Evolutionary conservation across 2,329 filamentous ascomycete species (phyloP).

Genomic region (Talaromyces sp.): DNA sequence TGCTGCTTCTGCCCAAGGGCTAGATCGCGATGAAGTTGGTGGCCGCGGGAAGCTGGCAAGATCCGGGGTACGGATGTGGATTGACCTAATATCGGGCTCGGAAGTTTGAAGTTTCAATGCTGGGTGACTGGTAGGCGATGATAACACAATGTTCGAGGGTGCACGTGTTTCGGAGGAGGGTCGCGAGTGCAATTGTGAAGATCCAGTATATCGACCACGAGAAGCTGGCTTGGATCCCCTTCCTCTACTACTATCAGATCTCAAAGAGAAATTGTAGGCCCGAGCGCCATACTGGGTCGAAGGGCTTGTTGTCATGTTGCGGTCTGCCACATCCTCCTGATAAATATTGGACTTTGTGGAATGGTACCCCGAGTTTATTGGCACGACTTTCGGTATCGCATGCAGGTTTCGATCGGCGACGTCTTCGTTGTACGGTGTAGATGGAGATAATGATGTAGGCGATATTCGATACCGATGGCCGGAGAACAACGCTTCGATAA

Average conservation of each 20-base stretch:
- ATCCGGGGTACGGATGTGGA: slow-evolving; percentile 7
- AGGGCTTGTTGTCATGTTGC: slow-evolving; percentile 26
- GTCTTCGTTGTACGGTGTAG: slow-evolving; percentile 37
- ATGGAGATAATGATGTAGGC: slow-evolving; percentile 22
- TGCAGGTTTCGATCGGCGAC: slow-evolving; percentile 38
- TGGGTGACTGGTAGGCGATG: slow-evolving; percentile 5
- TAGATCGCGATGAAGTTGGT: slow-evolving; percentile 1
- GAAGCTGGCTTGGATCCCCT: not conserved
- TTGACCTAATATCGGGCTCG: slow-evolving; percentile 21
- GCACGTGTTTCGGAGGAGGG: slow-evolving; percentile 1
- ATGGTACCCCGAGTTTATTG: slow-evolving; percentile 16
- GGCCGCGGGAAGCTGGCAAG: slow-evolving; percentile 10
- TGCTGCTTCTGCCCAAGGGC: not conserved
- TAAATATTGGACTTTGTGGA: slow-evolving; percentile 30
- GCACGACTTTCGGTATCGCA: slow-evolving; percentile 16
- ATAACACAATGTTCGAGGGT: slow-evolving; percentile 6
- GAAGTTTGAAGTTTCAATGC: slow-evolving; percentile 25
- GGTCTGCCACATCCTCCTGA: slow-evolving; percentile 38
- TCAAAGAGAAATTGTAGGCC: slow-evolving; percentile 1
- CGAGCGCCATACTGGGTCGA: slow-evolving; percentile 1
- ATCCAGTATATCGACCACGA: not conserved
- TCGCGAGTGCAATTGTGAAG: not conserved
- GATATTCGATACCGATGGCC: slow-evolving; percentile 23
- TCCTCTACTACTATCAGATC: not conserved
- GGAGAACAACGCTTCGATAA: slow-evolving; percentile 34